Conservation (phyloP, 1,139 yeast genomes). For the Diutina mesorugosa region DNA sequence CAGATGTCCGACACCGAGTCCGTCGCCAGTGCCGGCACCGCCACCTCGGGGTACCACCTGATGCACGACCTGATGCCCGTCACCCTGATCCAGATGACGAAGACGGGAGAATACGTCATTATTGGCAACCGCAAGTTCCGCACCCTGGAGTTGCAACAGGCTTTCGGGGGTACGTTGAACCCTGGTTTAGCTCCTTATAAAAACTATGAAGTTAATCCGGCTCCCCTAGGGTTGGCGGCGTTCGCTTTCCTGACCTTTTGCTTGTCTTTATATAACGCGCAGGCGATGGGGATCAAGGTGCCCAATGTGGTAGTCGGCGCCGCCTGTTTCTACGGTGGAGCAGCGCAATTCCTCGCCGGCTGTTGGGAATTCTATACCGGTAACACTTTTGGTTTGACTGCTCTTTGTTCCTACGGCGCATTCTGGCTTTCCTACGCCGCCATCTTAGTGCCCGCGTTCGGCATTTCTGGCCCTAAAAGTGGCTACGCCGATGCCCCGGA, state of each 20-base stretch:
- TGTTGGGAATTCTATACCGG: constrained; percentile 52
- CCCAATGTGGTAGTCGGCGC: constrained; percentile 35
- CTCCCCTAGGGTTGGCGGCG: constrained; percentile 47
- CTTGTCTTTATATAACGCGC: constrained; percentile 34
- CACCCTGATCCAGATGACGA: neutral
- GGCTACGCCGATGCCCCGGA: constrained; percentile 35
- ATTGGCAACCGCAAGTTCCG: constrained; percentile 22
- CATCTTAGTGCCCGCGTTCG: constrained; percentile 42
- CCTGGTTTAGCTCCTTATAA: constrained; percentile 23
- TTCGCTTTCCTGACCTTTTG: constrained; percentile 39
- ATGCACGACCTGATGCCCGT: constrained; percentile 1
- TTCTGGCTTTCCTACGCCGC: constrained; percentile 64
- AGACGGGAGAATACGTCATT: constrained; percentile 10
- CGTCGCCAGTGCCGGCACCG: neutral
- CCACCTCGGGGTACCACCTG: neutral
- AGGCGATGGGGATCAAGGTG: constrained; percentile 38
- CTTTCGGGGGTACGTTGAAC: constrained; percentile 29
- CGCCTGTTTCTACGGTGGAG: constrained; percentile 47
- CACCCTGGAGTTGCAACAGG: constrained; percentile 24
- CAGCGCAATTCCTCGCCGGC: constrained; percentile 53
- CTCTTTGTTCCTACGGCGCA: constrained; percentile 60
- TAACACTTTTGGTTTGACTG: constrained; percentile 54
- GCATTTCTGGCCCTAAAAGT: constrained; percentile 19
- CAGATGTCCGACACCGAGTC: neutral
- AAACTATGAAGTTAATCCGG: constrained; percentile 39